Evolutionary conservation across 2,329 filamentous ascomycete genomes (phyloP), one percentile per base, ranked within the genome.

Genomic region (Nemania sp.): DNA sequence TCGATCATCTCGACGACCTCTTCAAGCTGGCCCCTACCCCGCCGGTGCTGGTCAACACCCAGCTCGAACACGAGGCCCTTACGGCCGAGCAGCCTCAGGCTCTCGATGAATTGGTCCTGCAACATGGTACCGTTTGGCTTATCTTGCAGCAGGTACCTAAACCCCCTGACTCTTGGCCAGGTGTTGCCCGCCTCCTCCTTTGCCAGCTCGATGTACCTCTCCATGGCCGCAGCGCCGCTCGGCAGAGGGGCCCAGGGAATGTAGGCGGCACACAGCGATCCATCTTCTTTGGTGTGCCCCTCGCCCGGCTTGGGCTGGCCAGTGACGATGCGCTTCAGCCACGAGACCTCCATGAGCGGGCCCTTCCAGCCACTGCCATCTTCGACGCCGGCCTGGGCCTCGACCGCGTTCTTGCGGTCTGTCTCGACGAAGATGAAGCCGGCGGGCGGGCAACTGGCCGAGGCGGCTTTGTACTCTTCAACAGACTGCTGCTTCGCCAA

Each of bases 241-340:
- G 88, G 82, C 43, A 97, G 68, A 0, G 92, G 92, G n/a, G 91
- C 91, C 90, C 90, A 97, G 1, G 90, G 85, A 3, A 97, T 80
- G 59, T 91, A 82, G 0, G 81, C 92, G 2, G 86, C 75, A 62
- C 90, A 84, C 17, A 86, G 73, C 20, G 74, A 68, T 12, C 76
- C 76, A 48, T 86, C 80, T 2, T 70, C 69, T 33, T 73, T 55
- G 1, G 67, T 66, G 70, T 89, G 83, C 28, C 84, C 86, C 64
- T 88, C 82, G 23, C 79, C 80, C 1, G 77, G 68, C 23, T 73
- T 66, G 0, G 84, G 81, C 52, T 73, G 68, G 11, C 87, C 87
- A 31, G 83, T 77, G 3, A 84, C 82, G 54, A 96, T 80, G 33
- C 84, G 79, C 52, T 82, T 77, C 51, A 93, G 69, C 71, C 85